Evolutionary conservation across 495 filamentous ascomycete species (phyloP).

Genomic region (Filosporella fistucella): DNA sequence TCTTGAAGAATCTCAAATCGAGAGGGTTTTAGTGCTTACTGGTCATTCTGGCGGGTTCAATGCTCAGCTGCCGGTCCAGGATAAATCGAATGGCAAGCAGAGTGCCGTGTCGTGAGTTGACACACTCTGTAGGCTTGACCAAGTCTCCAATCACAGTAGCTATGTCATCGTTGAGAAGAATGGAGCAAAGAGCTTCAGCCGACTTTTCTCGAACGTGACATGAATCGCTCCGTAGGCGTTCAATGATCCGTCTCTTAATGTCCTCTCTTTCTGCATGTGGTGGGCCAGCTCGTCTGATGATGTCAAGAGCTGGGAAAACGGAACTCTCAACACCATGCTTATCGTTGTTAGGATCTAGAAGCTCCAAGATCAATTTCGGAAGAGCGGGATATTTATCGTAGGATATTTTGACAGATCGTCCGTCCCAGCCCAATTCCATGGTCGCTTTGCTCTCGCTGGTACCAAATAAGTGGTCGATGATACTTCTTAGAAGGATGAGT

Average conservation of each 20-base stretch:
- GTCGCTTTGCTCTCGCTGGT: slow-evolving; percentile 50
- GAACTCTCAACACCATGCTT: slow-evolving; percentile 54
- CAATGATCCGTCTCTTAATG: slow-evolving; percentile 43
- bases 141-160: slow-evolving; percentile 42
- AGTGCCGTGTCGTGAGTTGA: slow-evolving; percentile 55
- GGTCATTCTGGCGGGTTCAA: not conserved
- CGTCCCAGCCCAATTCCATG: slow-evolving; percentile 46
- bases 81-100: slow-evolving; percentile 51
- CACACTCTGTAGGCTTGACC: slow-evolving; percentile 27
- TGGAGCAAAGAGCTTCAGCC: slow-evolving; percentile 69
- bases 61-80: slow-evolving; percentile 35
- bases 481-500: slow-evolving; percentile 77
- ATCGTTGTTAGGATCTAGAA: slow-evolving; percentile 38
- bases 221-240: slow-evolving; percentile 63
- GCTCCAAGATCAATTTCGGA: slow-evolving; percentile 58
- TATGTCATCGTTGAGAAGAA: slow-evolving; percentile 51
- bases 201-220: slow-evolving; percentile 93
- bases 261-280: slow-evolving; percentile 38
- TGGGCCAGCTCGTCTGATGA: slow-evolving; percentile 63
- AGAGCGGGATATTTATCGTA: slow-evolving; percentile 72
- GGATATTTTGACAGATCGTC: slow-evolving; percentile 45
- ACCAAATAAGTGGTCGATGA: slow-evolving; percentile 73
- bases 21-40: not conserved
- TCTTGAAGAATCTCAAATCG: not conserved
- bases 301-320: slow-evolving; percentile 83